Conservation (phyloP, 495 filamentous ascomycete species). For the Podospora comata region DNA sequence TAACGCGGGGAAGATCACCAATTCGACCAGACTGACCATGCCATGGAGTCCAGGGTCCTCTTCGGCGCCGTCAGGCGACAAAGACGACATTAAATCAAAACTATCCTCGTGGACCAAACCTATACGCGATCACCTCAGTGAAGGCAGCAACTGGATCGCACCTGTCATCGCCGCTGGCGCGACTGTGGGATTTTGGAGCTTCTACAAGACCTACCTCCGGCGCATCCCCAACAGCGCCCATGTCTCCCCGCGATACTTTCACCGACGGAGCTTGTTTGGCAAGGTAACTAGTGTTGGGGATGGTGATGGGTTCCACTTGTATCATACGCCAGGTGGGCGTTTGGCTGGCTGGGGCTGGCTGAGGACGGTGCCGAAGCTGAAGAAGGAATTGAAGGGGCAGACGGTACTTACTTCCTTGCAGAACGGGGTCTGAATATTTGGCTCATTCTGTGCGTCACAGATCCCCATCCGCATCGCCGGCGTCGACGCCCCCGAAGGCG, state of each 20-base stretch:
- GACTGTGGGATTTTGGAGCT: constrained; percentile 54
- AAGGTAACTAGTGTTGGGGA: constrained; percentile 91
- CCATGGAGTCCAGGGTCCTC: constrained; percentile 27
- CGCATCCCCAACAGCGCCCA: constrained; percentile 71
- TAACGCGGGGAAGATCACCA: background rate
- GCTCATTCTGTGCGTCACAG: constrained; percentile 31
- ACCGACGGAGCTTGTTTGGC: constrained; percentile 72
- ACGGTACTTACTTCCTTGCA: constrained; percentile 57
- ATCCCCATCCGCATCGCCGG: constrained; percentile 87
- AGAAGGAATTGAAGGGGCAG: constrained; percentile 64
- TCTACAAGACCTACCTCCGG: constrained; percentile 74
- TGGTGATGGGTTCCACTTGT: constrained; percentile 90
- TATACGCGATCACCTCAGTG: constrained; percentile 58
- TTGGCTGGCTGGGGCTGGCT: constrained; percentile 90
- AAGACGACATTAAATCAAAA: constrained; percentile 33
- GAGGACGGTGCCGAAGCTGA: constrained; percentile 65
- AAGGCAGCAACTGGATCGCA: constrained; percentile 62
- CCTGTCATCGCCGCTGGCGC: constrained; percentile 66
- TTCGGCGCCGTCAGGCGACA: constrained; percentile 14
- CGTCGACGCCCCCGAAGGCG: constrained; percentile 85
- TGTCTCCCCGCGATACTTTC: constrained; percentile 67
- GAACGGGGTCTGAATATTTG: background rate
- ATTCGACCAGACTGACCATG: constrained; percentile 20
- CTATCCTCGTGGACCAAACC: constrained; percentile 19
- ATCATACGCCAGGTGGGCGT: constrained; percentile 87